Base-by-base conservation (phyloP, 2,329 filamentous ascomycete species). In the Pseudogymnoascus sp. region DNA sequence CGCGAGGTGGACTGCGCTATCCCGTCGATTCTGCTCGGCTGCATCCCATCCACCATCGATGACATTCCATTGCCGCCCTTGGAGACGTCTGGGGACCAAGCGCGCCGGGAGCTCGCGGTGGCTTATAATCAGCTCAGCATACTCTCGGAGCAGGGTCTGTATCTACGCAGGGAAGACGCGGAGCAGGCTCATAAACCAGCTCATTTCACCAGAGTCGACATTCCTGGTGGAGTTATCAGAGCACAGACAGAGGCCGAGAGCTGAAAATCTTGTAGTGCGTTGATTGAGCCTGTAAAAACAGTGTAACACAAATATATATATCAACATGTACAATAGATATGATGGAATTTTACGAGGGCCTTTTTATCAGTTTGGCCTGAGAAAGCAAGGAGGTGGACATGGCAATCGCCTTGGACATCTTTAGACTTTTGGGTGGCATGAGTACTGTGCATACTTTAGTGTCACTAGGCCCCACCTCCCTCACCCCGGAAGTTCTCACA, bases 1-100 rank as follows among this genome's bases (percentile, higher is more conserved):
- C 60, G n/a, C 45, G 41, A 61, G 30, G 22, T 61, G 25, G 58
- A 62, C 11, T 58, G 49, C 23, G 25, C 49, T 58, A 30, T 28
- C 58, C 49, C 73, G 66, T 74, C 72, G 63, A 69, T 69, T 5
- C 69, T 64, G 25, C 62, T 72, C 9, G 72, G 72, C 8, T 65
- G 65, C 12, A 64, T 67, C 30, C 68, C 69, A 12, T 72, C 68
- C 38, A 69, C 71, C n/a, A 66, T 71, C 2, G 71, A 73, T 58
- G 66, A 71, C 28, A 62, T 70, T 14, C 66, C 65, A 38, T 28
- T 16, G n/a, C 35, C 62, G 14, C n/a, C 25, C 8, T 14, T 23
- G 25, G 33, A 60, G 28, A 45, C 5, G 8, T 28, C 36, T 7
- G 60, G 19, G 8, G 60, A 61, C 8, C 28, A 61, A 30, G 28